Percentiles rank a stretch among this genome's conserved stretches.
Evolutionary conservation across 75 land plant genomes (phyloP).

Genomic region (Gnetum montanum): DNA sequence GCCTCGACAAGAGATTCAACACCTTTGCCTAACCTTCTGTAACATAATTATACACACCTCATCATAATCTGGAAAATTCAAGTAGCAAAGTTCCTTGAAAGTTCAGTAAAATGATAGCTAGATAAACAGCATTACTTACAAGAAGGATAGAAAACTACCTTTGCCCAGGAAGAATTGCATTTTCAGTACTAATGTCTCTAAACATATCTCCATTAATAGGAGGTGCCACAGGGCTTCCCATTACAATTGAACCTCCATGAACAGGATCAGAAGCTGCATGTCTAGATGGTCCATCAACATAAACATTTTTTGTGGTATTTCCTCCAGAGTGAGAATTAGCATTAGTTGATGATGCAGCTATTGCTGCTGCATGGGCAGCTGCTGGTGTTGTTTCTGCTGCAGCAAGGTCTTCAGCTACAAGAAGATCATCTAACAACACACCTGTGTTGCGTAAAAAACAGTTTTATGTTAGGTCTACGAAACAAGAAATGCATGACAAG

Average conservation of each 20-base stretch:
- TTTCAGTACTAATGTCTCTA: conserved; percentile 92
- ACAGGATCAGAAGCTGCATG: conserved; percentile 24
- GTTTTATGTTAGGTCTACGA: too few relatives aligned
- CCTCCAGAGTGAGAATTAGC: conserved; percentile 40
- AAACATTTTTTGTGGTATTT: conserved; percentile 28
- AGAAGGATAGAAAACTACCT: too few relatives aligned
- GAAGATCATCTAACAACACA: conserved; percentile 82
- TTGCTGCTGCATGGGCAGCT: conserved; percentile 91
- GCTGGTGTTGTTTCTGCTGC: conserved; percentile 89
- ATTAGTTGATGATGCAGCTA: conserved; percentile 40
- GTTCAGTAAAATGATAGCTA: too few relatives aligned
- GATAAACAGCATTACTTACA: too few relatives aligned
- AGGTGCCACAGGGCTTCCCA: conserved; percentile 90
- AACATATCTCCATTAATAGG: conserved; percentile 88
- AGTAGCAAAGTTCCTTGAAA: too few relatives aligned
- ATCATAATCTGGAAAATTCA: too few relatives aligned
- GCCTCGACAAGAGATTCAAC: conserved; percentile 97
- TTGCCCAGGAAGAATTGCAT: conserved; percentile 71
- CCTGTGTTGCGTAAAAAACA: too few relatives aligned
- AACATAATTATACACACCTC: conserved; percentile 1
- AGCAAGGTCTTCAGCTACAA: conserved; percentile 92
- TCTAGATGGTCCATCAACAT: conserved; percentile 48
- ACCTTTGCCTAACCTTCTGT: conserved; percentile 72
- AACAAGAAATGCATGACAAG: too few relatives aligned
- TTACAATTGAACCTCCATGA: conserved; percentile 76